A percentile compares a stretch with the other conserved stretches of the same genome.
These are phyloP conservation scores for Selaginella tamariscina DNA, from an alignment of 75 land plant species.

Conservation along the genomic window DNA sequence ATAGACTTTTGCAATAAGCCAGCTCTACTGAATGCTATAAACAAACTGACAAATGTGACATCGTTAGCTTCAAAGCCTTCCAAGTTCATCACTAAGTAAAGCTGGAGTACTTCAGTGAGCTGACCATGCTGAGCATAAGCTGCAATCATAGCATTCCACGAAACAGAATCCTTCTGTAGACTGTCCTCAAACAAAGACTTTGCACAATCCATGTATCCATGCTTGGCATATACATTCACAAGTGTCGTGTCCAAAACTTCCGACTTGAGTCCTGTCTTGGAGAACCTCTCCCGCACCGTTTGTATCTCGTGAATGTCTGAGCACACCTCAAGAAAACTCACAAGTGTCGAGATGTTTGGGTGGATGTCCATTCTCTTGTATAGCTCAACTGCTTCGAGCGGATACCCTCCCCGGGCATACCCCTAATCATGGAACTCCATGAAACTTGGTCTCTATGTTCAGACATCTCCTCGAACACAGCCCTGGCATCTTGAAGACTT, in stretches of 20 bases:
- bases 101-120: background rate
- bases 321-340: background rate
- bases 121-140: background rate
- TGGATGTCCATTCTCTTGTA: background rate
- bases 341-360: background rate
- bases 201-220: background rate
- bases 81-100: background rate
- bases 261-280: background rate
- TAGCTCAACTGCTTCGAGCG: background rate
- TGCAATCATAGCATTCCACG: background rate
- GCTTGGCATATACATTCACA: background rate
- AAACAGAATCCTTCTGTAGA: background rate
- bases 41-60: background rate
- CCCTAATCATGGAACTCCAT: slow-evolving; percentile 56
- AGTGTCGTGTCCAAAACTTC: background rate
- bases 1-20: background rate
- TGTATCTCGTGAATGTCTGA: background rate
- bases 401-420: slow-evolving; percentile 14
- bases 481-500: slow-evolving; percentile 34
- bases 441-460: slow-evolving; percentile 35
- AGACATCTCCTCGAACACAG: slow-evolving; percentile 42
- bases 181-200: background rate
- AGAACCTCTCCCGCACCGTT: background rate
- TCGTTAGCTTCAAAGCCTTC: background rate
- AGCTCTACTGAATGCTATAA: background rate